Conservation (phyloP, 1,139 yeast species). For the Candida neerlandica region DNA sequence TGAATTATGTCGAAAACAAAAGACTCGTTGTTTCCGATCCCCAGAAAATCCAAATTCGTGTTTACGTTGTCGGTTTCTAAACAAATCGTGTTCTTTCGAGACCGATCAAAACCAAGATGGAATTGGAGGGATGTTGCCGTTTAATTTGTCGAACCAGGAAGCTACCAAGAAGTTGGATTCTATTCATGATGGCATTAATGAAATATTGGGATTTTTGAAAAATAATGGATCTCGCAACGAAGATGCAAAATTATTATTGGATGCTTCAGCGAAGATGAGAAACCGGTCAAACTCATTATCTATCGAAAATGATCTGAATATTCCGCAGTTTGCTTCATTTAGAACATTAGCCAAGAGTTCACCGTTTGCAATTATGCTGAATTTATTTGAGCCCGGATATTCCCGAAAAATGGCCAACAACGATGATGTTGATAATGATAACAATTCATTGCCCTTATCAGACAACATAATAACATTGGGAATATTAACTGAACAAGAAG, state of each 20-base stretch:
- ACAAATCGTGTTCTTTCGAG: slow-evolving; percentile 54
- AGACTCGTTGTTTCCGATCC: slow-evolving; percentile 62
- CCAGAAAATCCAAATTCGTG: slow-evolving; percentile 49
- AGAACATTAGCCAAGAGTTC: slow-evolving; percentile 43
- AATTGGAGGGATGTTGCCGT: slow-evolving; percentile 3
- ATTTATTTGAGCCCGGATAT: slow-evolving; percentile 21
- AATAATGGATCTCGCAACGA: slow-evolving; percentile 9
- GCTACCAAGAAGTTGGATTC: slow-evolving; percentile 22
- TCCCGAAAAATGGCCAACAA: slow-evolving; percentile 20
- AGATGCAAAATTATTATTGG: slow-evolving; percentile 31
- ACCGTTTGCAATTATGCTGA: slow-evolving; percentile 51
- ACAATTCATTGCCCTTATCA: slow-evolving; percentile 11
- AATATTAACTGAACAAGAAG: slow-evolving; percentile 53
- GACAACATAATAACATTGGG: slow-evolving; percentile 48
- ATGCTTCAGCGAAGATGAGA: slow-evolving; percentile 31
- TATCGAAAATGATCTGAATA: slow-evolving; percentile 16
- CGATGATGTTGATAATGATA: not conserved
- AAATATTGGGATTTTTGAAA: slow-evolving; percentile 30
- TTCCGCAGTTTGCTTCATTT: slow-evolving; percentile 33
- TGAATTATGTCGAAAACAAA: slow-evolving; percentile 58
- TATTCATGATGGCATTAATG: slow-evolving; percentile 36
- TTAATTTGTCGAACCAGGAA: slow-evolving; percentile 4
- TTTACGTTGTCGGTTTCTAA: slow-evolving; percentile 56
- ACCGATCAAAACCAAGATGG: slow-evolving; percentile 6
- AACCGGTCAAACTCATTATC: slow-evolving; percentile 10